A percentile compares a stretch with the other conserved stretches of the same genome.
These are phyloP conservation scores for Spencermartinsiella europaea DNA, from an alignment of 805 yeast genomes.

Conservation along the genomic window DNA sequence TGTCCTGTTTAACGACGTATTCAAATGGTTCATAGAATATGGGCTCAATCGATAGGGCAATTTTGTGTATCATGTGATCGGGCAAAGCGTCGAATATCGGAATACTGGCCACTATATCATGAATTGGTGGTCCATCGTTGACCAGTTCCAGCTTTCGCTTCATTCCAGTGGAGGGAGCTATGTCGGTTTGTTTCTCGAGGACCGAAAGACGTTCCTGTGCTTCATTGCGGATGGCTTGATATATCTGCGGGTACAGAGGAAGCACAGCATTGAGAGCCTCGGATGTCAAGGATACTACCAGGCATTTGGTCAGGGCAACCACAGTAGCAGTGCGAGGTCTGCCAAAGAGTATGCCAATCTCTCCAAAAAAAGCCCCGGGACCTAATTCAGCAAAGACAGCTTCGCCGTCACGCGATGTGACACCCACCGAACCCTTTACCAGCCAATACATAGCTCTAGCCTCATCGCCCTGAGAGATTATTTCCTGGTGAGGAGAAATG, in stretches of 20 bases:
- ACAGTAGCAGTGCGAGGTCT: constrained; percentile 78
- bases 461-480: constrained; percentile 66
- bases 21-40: constrained; percentile 50
- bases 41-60: constrained; percentile 62
- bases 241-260: constrained; percentile 59
- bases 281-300: constrained; percentile 63
- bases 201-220: constrained; percentile 72
- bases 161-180: not conserved
- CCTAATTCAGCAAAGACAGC: constrained; percentile 64
- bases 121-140: not conserved
- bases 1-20: constrained; percentile 55
- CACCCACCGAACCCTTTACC: constrained; percentile 68
- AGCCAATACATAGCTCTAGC: constrained; percentile 79
- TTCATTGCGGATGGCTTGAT: constrained; percentile 66
- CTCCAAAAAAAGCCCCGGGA: constrained; percentile 72
- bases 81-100: constrained; percentile 59
- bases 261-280: constrained; percentile 56
- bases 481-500: constrained; percentile 62
- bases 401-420: constrained; percentile 73
- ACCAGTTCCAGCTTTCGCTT: not conserved
- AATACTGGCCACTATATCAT: constrained; percentile 30
- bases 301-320: constrained; percentile 59
- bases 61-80: constrained; percentile 51
- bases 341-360: constrained; percentile 69
- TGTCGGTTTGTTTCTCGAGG: constrained; percentile 52